These are phyloP conservation scores for Metschnikowia orientalis DNA, from an alignment of 805 yeast genomes.

Conservation along the genomic window DNA sequence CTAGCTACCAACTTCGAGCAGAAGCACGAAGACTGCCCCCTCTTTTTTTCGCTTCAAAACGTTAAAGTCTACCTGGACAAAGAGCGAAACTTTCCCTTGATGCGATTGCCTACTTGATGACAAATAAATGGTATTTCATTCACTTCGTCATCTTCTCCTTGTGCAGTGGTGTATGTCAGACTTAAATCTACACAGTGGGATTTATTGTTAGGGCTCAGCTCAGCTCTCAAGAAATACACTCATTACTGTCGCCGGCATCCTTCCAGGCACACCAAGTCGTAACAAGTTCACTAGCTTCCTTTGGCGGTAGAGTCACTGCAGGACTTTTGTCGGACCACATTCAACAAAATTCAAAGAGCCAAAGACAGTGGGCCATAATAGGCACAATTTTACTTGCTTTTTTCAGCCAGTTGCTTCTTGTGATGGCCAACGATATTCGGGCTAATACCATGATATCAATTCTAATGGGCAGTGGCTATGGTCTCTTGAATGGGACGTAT, in stretches of 20 bases:
- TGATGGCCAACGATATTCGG: slow-evolving; percentile 21
- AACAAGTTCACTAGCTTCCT: slow-evolving; percentile 58
- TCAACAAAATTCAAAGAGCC: slow-evolving; percentile 47
- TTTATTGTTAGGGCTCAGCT: slow-evolving; percentile 53
- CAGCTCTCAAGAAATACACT: slow-evolving; percentile 13
- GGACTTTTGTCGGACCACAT: slow-evolving; percentile 65
- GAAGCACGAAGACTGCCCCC: too few relatives aligned
- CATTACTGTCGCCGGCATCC: slow-evolving; percentile 29
- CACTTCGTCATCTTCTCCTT: slow-evolving; percentile 55
- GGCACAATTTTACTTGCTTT: slow-evolving; percentile 36
- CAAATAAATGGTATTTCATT: slow-evolving; percentile 37
- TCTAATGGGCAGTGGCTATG: slow-evolving; percentile 62
- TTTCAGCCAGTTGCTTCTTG: slow-evolving; percentile 34
- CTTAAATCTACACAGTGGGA: slow-evolving; percentile 70
- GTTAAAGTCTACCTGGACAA: too few relatives aligned
- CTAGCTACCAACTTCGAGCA: too few relatives aligned
- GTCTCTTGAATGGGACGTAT: slow-evolving; percentile 65
- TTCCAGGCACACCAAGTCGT: slow-evolving; percentile 72
- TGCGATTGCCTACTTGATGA: slow-evolving; percentile 21
- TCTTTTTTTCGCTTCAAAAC: too few relatives aligned
- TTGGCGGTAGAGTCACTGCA: slow-evolving; percentile 57
- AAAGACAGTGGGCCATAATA: slow-evolving; percentile 62
- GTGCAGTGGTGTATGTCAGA: slow-evolving; percentile 63
- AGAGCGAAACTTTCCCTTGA: too few relatives aligned
- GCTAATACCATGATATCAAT: slow-evolving; percentile 41